A percentile compares a stretch with the other conserved stretches of the same genome.
Conservation (phyloP, 768 basidiomycete genomes). For the Amanita inopinata region DNA sequence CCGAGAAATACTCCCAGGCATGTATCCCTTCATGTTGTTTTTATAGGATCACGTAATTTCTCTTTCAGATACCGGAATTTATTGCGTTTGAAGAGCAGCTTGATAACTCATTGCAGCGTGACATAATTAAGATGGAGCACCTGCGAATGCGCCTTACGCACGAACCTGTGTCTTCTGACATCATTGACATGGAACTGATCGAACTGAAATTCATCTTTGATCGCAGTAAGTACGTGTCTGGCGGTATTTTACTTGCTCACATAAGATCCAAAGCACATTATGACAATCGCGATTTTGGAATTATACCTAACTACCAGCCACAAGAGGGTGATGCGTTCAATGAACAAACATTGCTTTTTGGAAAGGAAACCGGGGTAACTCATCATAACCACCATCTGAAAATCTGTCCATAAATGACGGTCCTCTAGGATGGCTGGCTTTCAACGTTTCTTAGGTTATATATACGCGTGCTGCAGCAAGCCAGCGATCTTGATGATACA, state of each 20-base stretch:
- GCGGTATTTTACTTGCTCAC: conserved; percentile 6
- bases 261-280: conserved; percentile 52
- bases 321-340: conserved; percentile 38
- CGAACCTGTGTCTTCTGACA: conserved; percentile 58
- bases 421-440: conserved; percentile 59
- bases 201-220: conserved; percentile 80
- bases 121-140: conserved; percentile 75
- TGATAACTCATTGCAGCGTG: conserved; percentile 79
- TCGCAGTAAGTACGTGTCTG: conserved; percentile 36
- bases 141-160: conserved; percentile 76
- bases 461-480: conserved; percentile 66
- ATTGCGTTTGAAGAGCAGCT: conserved; percentile 70
- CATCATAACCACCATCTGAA: neutral
- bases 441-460: conserved; percentile 65
- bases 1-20: conserved; percentile 81
- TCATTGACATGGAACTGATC: conserved; percentile 76
- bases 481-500: conserved; percentile 70
- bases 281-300: conserved; percentile 81
- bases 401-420: neutral
- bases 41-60: conserved; percentile 1
- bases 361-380: conserved; percentile 49
- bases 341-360: conserved; percentile 61
- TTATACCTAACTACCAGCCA: conserved; percentile 76
- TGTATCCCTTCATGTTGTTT: neutral
- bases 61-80: conserved; percentile 69